Conservation (phyloP, 2,329 filamentous ascomycete species). For the Cordyceps cicadae region DNA sequence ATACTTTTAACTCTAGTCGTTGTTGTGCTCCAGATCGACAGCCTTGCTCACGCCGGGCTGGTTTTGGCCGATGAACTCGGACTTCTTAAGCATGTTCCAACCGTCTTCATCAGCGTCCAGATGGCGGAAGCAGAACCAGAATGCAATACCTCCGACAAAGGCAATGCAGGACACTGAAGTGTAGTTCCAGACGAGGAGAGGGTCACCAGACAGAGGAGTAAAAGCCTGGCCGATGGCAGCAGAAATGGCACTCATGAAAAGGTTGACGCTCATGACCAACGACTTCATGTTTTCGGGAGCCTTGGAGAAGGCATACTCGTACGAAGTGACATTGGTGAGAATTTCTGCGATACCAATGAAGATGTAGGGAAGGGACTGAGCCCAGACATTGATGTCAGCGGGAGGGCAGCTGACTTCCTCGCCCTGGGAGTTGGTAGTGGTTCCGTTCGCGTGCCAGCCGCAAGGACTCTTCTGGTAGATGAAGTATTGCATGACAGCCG, state of each 20-base stretch:
- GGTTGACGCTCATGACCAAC: conserved; percentile 60
- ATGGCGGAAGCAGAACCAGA: conserved; percentile 61
- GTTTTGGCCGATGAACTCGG: conserved; percentile 32
- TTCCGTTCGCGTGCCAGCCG: conserved; percentile 41
- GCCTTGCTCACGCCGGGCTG: conserved; percentile 27
- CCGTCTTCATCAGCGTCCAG: conserved; percentile 60
- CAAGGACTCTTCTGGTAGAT: conserved; percentile 58
- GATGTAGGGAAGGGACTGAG: conserved; percentile 43
- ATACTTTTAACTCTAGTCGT: background rate
- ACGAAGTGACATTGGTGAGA: conserved; percentile 49
- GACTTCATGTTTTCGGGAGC: conserved; percentile 74
- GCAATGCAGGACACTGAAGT: conserved; percentile 53
- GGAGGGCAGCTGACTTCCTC: conserved; percentile 38
- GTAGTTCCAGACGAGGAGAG: conserved; percentile 67
- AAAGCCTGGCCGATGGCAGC: conserved; percentile 64
- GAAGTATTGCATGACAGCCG: conserved; percentile 49
- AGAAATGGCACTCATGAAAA: conserved; percentile 63
- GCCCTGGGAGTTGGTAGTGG: conserved; percentile 13
- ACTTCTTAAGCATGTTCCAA: conserved; percentile 52
- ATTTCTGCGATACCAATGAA: conserved; percentile 45
- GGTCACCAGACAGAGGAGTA: conserved; percentile 52
- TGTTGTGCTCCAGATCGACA: conserved; percentile 5
- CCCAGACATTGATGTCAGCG: conserved; percentile 58
- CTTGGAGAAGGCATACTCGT: conserved; percentile 72
- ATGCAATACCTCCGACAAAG: conserved; percentile 51